A percentile compares a stretch with the other conserved stretches of the same genome.
These are phyloP conservation scores for Diaporthe vaccinii DNA, from an alignment of 2,329 filamentous ascomycete species.

Conservation along the genomic window DNA sequence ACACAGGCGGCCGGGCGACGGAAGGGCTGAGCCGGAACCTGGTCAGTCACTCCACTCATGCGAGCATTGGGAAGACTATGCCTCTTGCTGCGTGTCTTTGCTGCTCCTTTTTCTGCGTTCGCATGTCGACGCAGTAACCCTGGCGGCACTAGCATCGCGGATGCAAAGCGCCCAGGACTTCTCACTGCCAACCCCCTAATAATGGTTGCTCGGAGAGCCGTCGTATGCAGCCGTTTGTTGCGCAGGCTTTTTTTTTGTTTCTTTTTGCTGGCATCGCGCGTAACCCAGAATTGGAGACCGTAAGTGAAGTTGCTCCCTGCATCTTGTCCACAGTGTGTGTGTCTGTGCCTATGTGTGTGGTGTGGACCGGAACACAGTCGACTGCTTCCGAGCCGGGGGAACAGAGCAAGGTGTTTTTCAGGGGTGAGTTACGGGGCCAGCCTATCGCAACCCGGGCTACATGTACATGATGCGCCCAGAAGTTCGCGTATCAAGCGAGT, in stretches of 20 bases:
- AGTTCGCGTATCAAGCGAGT: constrained; percentile 18
- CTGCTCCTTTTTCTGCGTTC: constrained; percentile 31
- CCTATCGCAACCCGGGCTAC: constrained; percentile 11
- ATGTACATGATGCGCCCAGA: constrained; percentile 21
- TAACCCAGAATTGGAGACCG: background rate
- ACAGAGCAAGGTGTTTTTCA: constrained; percentile 18
- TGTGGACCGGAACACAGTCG: constrained; percentile 21
- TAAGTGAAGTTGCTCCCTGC: constrained; percentile 9
- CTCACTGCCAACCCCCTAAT: background rate
- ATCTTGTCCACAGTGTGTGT: constrained; percentile 1
- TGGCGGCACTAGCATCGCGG: constrained; percentile 7
- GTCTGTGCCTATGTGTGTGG: background rate
- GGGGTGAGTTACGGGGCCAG: constrained; percentile 21
- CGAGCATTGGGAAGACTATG: background rate
- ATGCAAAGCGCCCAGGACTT: constrained; percentile 12
- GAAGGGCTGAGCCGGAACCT: constrained; percentile 30
- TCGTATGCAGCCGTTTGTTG: constrained; percentile 2
- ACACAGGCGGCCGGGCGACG: constrained; percentile 22
- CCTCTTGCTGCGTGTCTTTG: constrained; percentile 10
- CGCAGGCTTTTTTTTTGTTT: background rate
- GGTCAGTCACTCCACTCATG: constrained; percentile 17
- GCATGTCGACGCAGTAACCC: constrained; percentile 31
- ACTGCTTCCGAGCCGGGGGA: constrained; percentile 22
- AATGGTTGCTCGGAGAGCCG: constrained; percentile 1
- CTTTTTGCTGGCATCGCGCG: background rate